Evolutionary conservation across 2,329 filamentous ascomycete species (phyloP).

Genomic region (Xylariaceae sp.): DNA sequence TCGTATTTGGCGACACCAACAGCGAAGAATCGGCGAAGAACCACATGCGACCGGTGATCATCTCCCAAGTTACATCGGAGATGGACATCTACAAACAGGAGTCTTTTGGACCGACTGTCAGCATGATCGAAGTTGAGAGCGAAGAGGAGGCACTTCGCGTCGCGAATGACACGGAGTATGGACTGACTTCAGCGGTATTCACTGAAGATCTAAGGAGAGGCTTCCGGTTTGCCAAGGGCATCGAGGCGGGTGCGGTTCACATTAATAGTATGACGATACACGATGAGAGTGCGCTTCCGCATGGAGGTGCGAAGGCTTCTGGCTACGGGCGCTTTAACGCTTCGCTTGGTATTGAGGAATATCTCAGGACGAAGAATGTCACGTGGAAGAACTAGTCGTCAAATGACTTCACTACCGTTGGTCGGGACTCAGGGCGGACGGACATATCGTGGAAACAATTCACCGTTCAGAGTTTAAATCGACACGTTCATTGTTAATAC

Average conservation of each 20-base stretch:
- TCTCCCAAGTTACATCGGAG: slow-evolving; percentile 58
- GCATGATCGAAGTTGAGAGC: slow-evolving; percentile 54
- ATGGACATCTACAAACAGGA: slow-evolving; percentile 67
- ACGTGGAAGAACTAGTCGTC: slow-evolving; percentile 28
- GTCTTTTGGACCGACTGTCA: slow-evolving; percentile 64
- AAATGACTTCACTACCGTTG: not conserved
- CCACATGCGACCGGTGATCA: slow-evolving; percentile 55
- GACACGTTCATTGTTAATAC: no score
- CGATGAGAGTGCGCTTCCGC: slow-evolving; percentile 41
- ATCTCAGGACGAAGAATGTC: slow-evolving; percentile 32
- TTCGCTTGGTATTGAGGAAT: slow-evolving; percentile 31
- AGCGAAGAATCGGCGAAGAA: slow-evolving; percentile 35
- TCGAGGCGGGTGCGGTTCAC: slow-evolving; percentile 54
- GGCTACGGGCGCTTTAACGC: slow-evolving; percentile 42
- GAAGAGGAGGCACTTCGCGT: slow-evolving; percentile 64
- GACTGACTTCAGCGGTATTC: slow-evolving; percentile 63
- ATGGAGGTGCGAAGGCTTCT: slow-evolving; percentile 41
- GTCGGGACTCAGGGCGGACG: not conserved
- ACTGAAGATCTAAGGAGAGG: slow-evolving; percentile 57
- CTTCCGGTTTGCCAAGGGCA: slow-evolving; percentile 48
- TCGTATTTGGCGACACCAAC: slow-evolving; percentile 50
- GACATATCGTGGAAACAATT: no score
- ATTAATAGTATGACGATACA: slow-evolving; percentile 44
- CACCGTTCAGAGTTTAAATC: no score
- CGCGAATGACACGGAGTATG: slow-evolving; percentile 70